These are phyloP conservation scores for Paramyrothecium sp. DNA, from an alignment of 2,329 filamentous ascomycete genomes.

Conservation along the genomic window DNA sequence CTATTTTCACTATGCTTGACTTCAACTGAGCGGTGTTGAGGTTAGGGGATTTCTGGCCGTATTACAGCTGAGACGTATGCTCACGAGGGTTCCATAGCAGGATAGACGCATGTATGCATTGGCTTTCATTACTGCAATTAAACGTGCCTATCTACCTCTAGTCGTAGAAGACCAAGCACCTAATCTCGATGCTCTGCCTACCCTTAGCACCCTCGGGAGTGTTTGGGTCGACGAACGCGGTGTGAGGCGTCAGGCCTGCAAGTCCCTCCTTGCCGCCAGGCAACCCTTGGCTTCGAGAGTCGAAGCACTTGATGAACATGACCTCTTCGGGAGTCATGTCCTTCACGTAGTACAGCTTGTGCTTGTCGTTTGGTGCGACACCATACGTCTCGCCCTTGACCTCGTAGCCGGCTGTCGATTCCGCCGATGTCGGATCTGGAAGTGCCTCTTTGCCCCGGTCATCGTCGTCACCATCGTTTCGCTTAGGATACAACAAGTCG, in stretches of 20 bases:
- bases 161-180: conserved; percentile 21
- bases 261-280: conserved; percentile 14
- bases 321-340: conserved; percentile 23
- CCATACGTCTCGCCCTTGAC: conserved; percentile 19
- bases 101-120: no score
- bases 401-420: conserved; percentile 17
- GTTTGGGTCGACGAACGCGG: conserved; percentile 19
- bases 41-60: no score
- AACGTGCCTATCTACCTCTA: background rate
- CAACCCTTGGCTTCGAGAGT: conserved; percentile 20
- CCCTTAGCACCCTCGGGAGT: conserved; percentile 16
- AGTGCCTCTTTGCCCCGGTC: conserved; percentile 20
- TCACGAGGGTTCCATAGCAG: no score
- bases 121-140: no score
- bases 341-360: conserved; percentile 22
- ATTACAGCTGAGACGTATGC: no score
- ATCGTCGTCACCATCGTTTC: conserved; percentile 14
- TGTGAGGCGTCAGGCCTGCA: conserved; percentile 19
- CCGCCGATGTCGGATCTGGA: conserved; percentile 10
- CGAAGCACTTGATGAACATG: conserved; percentile 25
- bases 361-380: conserved; percentile 13
- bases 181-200: conserved; percentile 20
- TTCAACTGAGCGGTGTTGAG: no score
- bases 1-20: no score
- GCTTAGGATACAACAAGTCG: conserved; percentile 19